Conservation (phyloP, 2,329 filamentous ascomycete species). For the Microsporum ferrugineum region DNA sequence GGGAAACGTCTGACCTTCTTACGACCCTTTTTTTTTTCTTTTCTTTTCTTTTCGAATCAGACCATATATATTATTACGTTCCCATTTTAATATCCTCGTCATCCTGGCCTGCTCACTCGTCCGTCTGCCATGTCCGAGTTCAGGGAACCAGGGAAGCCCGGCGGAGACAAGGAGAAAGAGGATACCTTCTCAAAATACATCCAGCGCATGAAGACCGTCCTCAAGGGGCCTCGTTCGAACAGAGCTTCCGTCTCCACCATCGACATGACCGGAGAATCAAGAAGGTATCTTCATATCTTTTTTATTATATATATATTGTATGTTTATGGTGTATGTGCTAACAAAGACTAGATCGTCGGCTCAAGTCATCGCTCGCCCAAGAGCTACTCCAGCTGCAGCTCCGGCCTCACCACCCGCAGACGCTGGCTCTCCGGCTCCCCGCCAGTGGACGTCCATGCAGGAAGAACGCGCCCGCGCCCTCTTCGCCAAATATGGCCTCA, state of each 20-base stretch:
- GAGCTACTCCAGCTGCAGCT: neutral
- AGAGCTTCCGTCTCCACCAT: conserved; percentile 18
- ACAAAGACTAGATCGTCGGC: neutral
- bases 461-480: conserved; percentile 35
- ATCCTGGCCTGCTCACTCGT: neutral
- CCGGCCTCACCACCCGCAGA: neutral
- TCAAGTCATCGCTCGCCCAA: neutral
- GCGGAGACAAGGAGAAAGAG: conserved; percentile 12
- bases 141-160: conserved; percentile 9
- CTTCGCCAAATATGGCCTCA: conserved; percentile 39
- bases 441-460: conserved; percentile 29
- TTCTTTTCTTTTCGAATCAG: neutral
- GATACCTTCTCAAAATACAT: conserved; percentile 31
- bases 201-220: conserved; percentile 29
- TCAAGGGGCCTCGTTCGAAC: conserved; percentile 25
- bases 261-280: conserved; percentile 6
- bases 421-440: conserved; percentile 7
- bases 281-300: neutral
- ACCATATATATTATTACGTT: neutral
- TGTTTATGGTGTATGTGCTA: neutral
- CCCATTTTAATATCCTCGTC: conserved; percentile 1
- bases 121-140: conserved; percentile 12
- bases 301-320: neutral
- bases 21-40: neutral
- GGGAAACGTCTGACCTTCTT: neutral